Percentiles rank a stretch among this genome's conserved stretches.
Conservation (phyloP, 2,329 filamentous ascomycete species). For the Neonectria ditissima region DNA sequence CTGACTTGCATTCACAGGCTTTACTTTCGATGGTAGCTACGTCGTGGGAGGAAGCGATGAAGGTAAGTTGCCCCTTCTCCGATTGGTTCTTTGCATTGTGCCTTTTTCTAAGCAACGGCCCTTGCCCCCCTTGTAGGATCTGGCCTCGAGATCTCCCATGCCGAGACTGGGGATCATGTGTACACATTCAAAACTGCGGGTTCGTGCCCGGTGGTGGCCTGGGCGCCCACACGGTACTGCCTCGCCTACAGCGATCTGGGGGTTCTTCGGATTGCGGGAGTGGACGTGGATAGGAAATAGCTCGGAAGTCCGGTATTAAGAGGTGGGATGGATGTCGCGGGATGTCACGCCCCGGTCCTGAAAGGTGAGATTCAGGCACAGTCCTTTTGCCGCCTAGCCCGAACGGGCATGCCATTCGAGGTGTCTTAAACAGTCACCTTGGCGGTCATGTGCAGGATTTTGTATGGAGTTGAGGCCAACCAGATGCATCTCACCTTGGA, state of each 20-base stretch:
- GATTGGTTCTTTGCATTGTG: not conserved
- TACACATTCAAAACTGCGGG: constrained; percentile 77
- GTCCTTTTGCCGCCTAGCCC: not conserved
- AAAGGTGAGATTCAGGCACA: not conserved
- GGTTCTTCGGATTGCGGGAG: constrained; percentile 75
- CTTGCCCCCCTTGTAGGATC: constrained; percentile 55
- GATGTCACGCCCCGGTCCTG: not conserved
- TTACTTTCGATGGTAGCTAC: constrained; percentile 82
- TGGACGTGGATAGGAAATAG: constrained; percentile 60
- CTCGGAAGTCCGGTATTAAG: not conserved
- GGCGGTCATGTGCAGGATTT: constrained; percentile 6
- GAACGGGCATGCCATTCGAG: not conserved
- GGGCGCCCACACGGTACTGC: constrained; percentile 81
- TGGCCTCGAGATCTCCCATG: constrained; percentile 77
- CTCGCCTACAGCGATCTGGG: constrained; percentile 80
- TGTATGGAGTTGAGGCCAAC: constrained; percentile 7
- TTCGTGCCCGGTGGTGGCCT: constrained; percentile 75
- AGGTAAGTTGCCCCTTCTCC: constrained; percentile 56
- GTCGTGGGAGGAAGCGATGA: constrained; percentile 81
- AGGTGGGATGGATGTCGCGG: not conserved
- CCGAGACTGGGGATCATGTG: constrained; percentile 79
- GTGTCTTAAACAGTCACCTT: constrained; percentile 7
- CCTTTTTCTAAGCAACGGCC: constrained; percentile 2
- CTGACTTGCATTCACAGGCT: constrained; percentile 62
- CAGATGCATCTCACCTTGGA: not conserved